Evolutionary conservation across 805 yeast genomes (phyloP), one percentile per base, ranked within the genome.

Genomic region (Candida montana): DNA sequence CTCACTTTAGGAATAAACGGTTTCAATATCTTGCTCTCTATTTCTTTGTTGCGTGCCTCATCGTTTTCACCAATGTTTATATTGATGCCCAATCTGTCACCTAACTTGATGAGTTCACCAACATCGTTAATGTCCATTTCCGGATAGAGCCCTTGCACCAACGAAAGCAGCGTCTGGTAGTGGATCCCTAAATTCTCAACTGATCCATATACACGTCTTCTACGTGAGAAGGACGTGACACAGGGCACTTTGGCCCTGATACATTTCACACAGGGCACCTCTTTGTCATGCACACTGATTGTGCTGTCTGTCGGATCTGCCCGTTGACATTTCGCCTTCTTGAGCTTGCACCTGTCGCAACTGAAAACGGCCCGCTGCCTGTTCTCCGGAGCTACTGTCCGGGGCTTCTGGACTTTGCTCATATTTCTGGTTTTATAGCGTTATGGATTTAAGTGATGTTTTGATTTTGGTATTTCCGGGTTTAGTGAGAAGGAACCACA

Each of bases 311-410:
- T 50, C 3, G 49, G 48, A 8, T 57, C 64, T 2, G 61, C 41
- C 29, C 75, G 47, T 27, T 62, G 58, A 51, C 77, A 71, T 31
- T 66, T 67, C 29, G 67, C 64, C 56, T 71, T 71, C 31, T 69
- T 55, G 12, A 58, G 39, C 50, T 70, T 70, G 46, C 77, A 72
- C 12, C 74, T 48, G 48, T 72, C 75, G 44, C 77, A 72, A 8
- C 68, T 61, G 51, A 62, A 70, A 4, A 67, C 60, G 0, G 74
- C 74, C 35, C 75, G 47, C 34, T 65, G 62, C 18, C 74, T 49
- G 19, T 57, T 53, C 33, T 64, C 69, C 1, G 66, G 58, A 0
- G 68, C 53, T 0, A 70, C 72, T 7, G 58, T 51, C 24, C 72
- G 49, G 28, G 71, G 54, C 46, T 57, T 65, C 30, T 46, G 44